Evolutionary conservation across 768 basidiomycete genomes (phyloP).

Genomic region (Pilatotrama ljubarskyi): DNA sequence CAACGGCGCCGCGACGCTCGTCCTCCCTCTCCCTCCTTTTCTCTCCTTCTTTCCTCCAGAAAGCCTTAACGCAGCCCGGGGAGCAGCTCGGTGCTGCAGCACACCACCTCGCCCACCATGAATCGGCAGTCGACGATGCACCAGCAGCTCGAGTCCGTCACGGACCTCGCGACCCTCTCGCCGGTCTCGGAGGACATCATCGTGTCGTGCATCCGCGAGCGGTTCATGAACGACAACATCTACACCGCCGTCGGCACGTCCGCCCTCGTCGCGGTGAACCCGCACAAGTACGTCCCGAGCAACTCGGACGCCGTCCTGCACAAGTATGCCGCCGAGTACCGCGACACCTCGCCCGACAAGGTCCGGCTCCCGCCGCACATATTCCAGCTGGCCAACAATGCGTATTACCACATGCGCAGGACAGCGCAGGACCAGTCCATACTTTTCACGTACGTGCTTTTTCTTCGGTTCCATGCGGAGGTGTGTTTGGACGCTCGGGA

Average conservation of each 20-base stretch:
- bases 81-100: conserved; percentile 19
- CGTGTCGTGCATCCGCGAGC: conserved; percentile 81
- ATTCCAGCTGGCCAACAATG: conserved; percentile 87
- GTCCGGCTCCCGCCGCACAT: conserved; percentile 77
- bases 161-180: conserved; percentile 67
- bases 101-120: conserved; percentile 27
- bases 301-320: conserved; percentile 84
- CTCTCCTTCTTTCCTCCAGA: conserved; percentile 15
- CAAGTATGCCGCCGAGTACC: conserved; percentile 85
- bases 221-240: conserved; percentile 81
- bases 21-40: conserved; percentile 20
- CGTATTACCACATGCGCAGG: conserved; percentile 94
- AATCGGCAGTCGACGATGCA: conserved; percentile 55
- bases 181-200: conserved; percentile 80
- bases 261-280: conserved; percentile 84
- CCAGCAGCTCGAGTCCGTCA: conserved; percentile 70
- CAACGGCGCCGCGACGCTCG: conserved; percentile 18
- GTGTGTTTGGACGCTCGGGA: background rate
- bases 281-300: conserved; percentile 83
- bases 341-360: conserved; percentile 67
- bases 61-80: conserved; percentile 7
- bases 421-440: conserved; percentile 93
- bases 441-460: conserved; percentile 67
- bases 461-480: background rate
- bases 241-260: conserved; percentile 76